Conservation (phyloP, 495 filamentous ascomycete genomes). For the Penicillium salamii region DNA sequence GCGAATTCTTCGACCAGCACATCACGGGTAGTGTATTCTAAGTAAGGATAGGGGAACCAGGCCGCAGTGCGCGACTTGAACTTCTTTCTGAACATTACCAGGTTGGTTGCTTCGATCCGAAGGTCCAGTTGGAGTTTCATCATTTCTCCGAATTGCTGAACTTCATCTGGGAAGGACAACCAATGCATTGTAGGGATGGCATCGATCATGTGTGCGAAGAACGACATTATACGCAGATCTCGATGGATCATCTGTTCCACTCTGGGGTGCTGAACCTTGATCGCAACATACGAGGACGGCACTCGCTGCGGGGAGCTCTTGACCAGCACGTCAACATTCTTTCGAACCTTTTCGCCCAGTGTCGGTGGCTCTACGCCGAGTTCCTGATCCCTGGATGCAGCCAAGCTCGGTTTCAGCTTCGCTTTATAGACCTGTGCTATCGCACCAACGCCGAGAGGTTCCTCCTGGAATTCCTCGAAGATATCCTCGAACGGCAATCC, state of each 20-base stretch:
- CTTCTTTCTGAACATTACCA: constrained; percentile 83
- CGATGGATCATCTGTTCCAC: constrained; percentile 86
- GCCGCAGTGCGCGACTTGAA: constrained; percentile 88
- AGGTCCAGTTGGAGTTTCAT: constrained; percentile 96
- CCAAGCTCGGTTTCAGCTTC: constrained; percentile 78
- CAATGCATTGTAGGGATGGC: constrained; percentile 93
- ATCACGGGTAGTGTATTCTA: constrained; percentile 84
- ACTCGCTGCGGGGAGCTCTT: constrained; percentile 82
- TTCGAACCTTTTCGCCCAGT: constrained; percentile 64
- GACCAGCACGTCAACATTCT: constrained; percentile 79
- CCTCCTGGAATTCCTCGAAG: constrained; percentile 93
- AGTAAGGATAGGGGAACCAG: constrained; percentile 93
- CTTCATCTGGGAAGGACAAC: constrained; percentile 95
- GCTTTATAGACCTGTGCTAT: constrained; percentile 99
- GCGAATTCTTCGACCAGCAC: constrained; percentile 97
- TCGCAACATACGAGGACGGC: constrained; percentile 88
- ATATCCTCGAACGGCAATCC: constrained; percentile 82
- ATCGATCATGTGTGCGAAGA: constrained; percentile 86
- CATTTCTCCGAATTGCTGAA: constrained; percentile 93
- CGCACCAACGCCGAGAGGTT: constrained; percentile 88
- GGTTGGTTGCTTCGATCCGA: constrained; percentile 89
- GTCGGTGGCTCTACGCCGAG: constrained; percentile 46
- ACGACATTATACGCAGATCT: constrained; percentile 88
- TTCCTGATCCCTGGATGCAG: constrained; percentile 57
- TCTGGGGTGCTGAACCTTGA: constrained; percentile 93